Evolutionary conservation across 345 rosid species (phyloP), one percentile per base, ranked within the genome.

Genomic region (Hibiscus tridactylites): DNA sequence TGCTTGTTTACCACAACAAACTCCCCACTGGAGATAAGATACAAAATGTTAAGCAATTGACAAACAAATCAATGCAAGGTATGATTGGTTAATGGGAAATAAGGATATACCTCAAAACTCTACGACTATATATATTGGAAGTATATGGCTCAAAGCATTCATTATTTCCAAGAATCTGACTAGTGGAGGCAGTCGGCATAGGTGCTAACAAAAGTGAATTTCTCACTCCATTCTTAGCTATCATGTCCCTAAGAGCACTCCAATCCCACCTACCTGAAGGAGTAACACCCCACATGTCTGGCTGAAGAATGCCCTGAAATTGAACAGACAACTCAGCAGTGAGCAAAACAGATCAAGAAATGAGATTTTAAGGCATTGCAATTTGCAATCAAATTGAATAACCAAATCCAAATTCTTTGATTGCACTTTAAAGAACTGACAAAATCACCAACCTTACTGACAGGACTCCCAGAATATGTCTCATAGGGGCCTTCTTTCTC

Each of bases 221-320:
- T 1, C 58, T 53, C 24, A 53, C 58, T 53, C 58, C 24, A 53
- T 17, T 53, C 24, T 53, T 17, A 53, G 24, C 24, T 53, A 53
- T 83, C 85, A 79, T 87, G 12, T 74, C 85, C 62, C 93, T 85
- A 4, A 91, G 87, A 52, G 69, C 83, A 58, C 76, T 80, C 96
- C 95, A 92, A 75, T 88, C 79, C 98, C 96, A 90, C n/a, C 85
- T 79, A 66, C 80, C 72, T 2, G 92, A 88, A 54, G 97, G 92
- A 71, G 78, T 79, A 54, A 80, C 97, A 74, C 74, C 84, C 97
- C 98, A 93, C 97, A 93, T 93, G 80, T 93, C 98, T 63, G 89
- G 97, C 85, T 93, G 98, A 75, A 93, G 86, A 74, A 88, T 81
- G 24, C 98, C 98, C 97, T 92, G 82, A 39, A 64, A 68, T 68